Evolutionary conservation across 176 grass and related monocot species (phyloP), one percentile per base, ranked within the genome.

Genomic region (Carex kokanica): DNA sequence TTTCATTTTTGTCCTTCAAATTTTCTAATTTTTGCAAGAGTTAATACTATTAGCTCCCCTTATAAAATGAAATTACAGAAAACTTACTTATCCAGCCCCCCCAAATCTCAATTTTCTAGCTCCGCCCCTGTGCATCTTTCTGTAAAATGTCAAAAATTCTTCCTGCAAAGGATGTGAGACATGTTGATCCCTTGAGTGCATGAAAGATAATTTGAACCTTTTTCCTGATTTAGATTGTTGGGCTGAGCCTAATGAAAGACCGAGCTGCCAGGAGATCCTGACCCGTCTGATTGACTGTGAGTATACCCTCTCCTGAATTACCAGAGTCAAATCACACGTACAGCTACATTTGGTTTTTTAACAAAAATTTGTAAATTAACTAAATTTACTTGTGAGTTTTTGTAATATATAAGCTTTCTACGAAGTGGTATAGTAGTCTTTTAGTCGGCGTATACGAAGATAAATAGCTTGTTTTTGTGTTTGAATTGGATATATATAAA

Each of bases 191-290:
- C 72, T 74, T 53, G 3, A 52, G 41, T 74, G 5, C 45, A 74
- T 7, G 13, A 53, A 16, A 27, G 2, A 40, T 32, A 41, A n/a
- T 32, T 2, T 32, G 3, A 15, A 34, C 16, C 16, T 61, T 3
- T 47, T 58, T 40, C 11, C 64, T 86, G 63, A 51, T 86, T 66
- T 85, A 99, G 97, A 99, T 88, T 99, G 93, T 82, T 96, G 93
- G 93, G 88, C 85, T 62, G 93, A 96, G 67, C 91, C 93, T 53
- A 43, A 91, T 61, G 90, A 92, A 77, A 87, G 93, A 51, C 93
- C 93, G 18, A 96, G 93, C 83, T 99, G 91, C 65, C 86, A 90
- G 84, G 93, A 99, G 90, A 90, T 99, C 60, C 88, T 99, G 36
- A 86, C 91, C 58, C 93, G 93, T 67, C 79, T 99, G 85, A 93